A percentile compares a stretch with the other conserved stretches of the same genome.
Conservation (phyloP, 192 early-diverging fungal species). For the Gaertneriomyces sp. region DNA sequence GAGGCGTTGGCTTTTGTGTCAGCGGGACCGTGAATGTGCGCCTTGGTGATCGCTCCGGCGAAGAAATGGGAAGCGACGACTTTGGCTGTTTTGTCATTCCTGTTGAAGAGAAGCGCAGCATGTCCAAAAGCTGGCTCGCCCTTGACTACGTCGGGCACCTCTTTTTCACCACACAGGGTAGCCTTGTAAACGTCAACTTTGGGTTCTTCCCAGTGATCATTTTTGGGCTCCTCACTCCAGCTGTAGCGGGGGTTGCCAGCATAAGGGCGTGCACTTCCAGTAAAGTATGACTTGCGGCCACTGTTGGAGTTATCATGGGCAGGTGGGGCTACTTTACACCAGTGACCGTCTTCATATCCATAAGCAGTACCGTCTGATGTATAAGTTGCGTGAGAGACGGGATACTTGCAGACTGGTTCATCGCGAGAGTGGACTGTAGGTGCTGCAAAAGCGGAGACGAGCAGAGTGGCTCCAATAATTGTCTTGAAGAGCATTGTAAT, state of each 20-base stretch:
- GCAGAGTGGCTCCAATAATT: no score
- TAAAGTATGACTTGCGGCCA: constrained; percentile 3
- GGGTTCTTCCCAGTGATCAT: constrained; percentile 2
- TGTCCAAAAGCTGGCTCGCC: constrained; percentile 15
- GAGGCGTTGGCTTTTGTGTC: not conserved
- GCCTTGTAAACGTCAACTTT: constrained; percentile 25
- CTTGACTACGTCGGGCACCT: constrained; percentile 8
- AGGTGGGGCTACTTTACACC: not conserved
- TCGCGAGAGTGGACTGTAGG: no score
- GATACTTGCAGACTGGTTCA: no score
- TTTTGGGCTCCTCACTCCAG: not conserved
- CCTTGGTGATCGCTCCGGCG: constrained; percentile 14
- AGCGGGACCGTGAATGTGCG: constrained; percentile 28
- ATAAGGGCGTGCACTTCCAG: not conserved
- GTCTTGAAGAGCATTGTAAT: no score
- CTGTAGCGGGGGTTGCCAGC: not conserved
- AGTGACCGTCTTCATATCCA: constrained; percentile 2
- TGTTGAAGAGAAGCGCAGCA: constrained; percentile 1
- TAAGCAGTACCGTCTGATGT: not conserved
- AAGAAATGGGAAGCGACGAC: constrained; percentile 18
- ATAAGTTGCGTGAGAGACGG: not conserved
- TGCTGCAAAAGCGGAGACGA: no score
- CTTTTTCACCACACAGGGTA: constrained; percentile 23
- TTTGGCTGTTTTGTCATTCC: not conserved
- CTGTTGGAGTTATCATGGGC: constrained; percentile 1